phyloP scores from a whole-genome alignment of 352 stramenopile species.

The Pythium dissimile region DNA sequence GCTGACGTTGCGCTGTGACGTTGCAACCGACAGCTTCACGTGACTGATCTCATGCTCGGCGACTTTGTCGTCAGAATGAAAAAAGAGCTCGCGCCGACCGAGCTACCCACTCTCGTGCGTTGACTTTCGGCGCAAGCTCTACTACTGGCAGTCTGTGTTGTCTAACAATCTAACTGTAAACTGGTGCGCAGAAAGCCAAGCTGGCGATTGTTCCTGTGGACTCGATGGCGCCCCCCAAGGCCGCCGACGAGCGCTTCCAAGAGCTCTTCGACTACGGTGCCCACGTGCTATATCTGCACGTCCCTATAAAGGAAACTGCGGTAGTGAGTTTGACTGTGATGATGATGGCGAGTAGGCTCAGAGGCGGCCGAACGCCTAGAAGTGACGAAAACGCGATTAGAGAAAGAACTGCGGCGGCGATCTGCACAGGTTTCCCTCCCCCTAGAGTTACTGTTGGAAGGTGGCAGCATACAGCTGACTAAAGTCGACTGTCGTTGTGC shows the following conservation, averaged over 20 bases:
- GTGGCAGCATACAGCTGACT: slow-evolving; percentile 8
- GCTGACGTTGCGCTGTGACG: not conserved
- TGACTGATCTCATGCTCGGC: slow-evolving; percentile 43
- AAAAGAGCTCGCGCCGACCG: slow-evolving; percentile 23
- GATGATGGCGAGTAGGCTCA: slow-evolving; percentile 22
- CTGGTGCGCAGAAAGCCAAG: slow-evolving; percentile 62
- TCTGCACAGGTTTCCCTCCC: slow-evolving; percentile 29
- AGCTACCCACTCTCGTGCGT: slow-evolving; percentile 45
- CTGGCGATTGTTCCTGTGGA: slow-evolving; percentile 52
- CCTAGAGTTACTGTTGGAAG: not conserved
- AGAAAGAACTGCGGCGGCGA: slow-evolving; percentile 60
- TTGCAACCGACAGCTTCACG: slow-evolving; percentile 58
- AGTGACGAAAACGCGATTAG: slow-evolving; percentile 51
- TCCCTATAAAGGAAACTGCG: not conserved
- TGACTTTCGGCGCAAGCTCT: not conserved
- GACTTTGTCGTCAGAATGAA: slow-evolving; percentile 28
- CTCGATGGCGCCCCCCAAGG: slow-evolving; percentile 19
- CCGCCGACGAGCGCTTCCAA: slow-evolving; percentile 49
- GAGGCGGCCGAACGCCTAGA: slow-evolving; percentile 67
- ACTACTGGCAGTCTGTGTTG: not conserved
- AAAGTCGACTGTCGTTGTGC: not conserved
- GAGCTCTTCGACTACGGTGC: slow-evolving; percentile 44
- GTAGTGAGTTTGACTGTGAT: not conserved
- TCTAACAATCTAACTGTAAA: not conserved
- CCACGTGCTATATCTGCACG: not conserved